Evolutionary conservation across 345 rosid species (phyloP), one percentile per base, ranked within the genome.

Genomic region (Eucalyptus marginata): DNA sequence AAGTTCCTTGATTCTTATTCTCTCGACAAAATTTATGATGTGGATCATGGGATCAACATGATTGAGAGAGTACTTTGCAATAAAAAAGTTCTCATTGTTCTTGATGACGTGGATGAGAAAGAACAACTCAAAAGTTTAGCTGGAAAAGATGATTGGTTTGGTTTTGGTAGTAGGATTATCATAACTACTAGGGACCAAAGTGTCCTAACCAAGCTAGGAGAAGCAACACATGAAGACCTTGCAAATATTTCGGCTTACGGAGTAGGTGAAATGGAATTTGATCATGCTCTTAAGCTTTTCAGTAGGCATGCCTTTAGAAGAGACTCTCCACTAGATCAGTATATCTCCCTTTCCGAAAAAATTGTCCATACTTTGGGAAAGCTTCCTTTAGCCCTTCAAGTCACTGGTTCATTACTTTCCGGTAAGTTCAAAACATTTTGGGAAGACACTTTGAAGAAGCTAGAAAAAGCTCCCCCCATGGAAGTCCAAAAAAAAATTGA

Each of bases 1-100:
- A 7, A 52, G 2, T 52, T 3, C 8, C 22, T 7, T 6, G 1
- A 3, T 3, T 3, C 4, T 7, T 0, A 0, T 7, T 18, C 9
- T 3, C 22, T 52, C 58, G 2, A 52, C 24, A 2, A 0, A 1
- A 52, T 52, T 52, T 0, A 7, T 18, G 1, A 18, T 0, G 2
- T 1, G 10, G 58, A 52, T 18, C 4, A 17, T 0, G 56, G 56
- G 2, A 18, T 7, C 24, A 0, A 7, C 4, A 18, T 18, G 56
- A 52, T 52, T 1, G 0, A 18, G 56, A 52, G 56, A 52, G 22
- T 52, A 0, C 2, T 52, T 52, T 0, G 10, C 10, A 1, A 52
- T 52, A 52, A 0, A 16, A 52, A 18, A 3, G 56, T 52, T 52
- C 56, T 49, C 51, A 49, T 49, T 49, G 51, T 49, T 49, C 16